Conservation (phyloP, 2,329 filamentous ascomycete genomes). For the Colletotrichum aenigma region DNA sequence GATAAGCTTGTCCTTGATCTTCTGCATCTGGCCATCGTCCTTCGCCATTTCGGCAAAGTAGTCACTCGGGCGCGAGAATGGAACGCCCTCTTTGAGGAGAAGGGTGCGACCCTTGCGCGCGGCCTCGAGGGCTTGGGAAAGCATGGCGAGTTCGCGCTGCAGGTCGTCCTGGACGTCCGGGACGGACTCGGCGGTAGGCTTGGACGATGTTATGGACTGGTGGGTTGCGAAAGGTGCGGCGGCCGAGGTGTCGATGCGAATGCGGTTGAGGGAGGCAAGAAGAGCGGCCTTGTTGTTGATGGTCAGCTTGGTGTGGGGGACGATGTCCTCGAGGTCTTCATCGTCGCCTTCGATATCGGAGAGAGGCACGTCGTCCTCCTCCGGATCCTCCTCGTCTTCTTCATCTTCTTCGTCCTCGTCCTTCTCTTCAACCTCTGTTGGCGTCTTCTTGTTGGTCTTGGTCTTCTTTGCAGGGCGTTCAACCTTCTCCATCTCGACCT, state of each 20-base stretch:
- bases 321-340: constrained; percentile 83
- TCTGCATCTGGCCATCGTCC: constrained; percentile 97
- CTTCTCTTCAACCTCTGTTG: constrained; percentile 40
- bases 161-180: constrained; percentile 89
- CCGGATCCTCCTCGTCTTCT: constrained; percentile 61
- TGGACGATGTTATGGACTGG: constrained; percentile 74
- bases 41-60: constrained; percentile 99
- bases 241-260: constrained; percentile 69
- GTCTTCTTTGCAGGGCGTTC: constrained; percentile 52
- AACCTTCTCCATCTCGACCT: constrained; percentile 78
- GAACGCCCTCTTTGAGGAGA: constrained; percentile 80
- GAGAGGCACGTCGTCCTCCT: constrained; percentile 87
- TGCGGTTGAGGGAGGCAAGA: constrained; percentile 77
- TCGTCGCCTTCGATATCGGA: constrained; percentile 82
- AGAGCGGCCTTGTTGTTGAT: constrained; percentile 97
- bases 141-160: constrained; percentile 90
- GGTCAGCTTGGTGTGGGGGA: constrained; percentile 89
- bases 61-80: constrained; percentile 88
- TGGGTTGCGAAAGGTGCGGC: constrained; percentile 82
- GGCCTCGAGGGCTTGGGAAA: constrained; percentile 84
- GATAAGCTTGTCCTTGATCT: constrained; percentile 90
- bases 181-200: constrained; percentile 70
- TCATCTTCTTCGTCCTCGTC: constrained; percentile 54
- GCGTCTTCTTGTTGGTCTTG: constrained; percentile 37
- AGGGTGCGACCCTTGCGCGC: constrained; percentile 74